Conservation (phyloP, 208 protist genomes). For the Crithidia mellificae region DNA sequence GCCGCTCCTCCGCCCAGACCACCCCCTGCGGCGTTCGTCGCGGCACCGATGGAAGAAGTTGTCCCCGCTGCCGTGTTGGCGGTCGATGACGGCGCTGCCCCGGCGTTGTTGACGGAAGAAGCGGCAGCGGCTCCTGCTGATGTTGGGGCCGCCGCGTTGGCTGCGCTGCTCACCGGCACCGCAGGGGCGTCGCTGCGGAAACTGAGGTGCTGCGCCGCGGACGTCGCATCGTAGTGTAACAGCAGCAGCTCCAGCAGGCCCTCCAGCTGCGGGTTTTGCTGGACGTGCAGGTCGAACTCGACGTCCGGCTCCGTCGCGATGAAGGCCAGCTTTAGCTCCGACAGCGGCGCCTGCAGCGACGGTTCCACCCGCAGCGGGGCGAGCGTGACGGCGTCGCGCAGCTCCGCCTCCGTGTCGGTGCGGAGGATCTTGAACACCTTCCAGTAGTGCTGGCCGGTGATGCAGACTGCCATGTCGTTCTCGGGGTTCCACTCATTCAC, state of each 20-base stretch:
- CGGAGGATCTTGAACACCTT: conserved; percentile 74
- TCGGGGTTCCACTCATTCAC: conserved; percentile 86
- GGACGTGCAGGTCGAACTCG: conserved; percentile 47
- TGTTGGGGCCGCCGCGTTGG: neutral
- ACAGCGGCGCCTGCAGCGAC: conserved; percentile 43
- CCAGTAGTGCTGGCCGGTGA: conserved; percentile 84
- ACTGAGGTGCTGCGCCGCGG: conserved; percentile 40
- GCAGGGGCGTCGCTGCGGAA: conserved; percentile 48
- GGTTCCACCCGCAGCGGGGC: conserved; percentile 53
- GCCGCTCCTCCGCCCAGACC: neutral
- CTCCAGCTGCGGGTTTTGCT: conserved; percentile 64
- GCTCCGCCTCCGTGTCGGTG: conserved; percentile 47
- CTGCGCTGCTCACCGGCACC: neutral
- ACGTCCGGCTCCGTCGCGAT: conserved; percentile 65
- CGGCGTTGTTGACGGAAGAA: neutral
- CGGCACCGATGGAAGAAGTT: neutral
- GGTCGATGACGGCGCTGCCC: neutral
- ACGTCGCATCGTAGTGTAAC: conserved; percentile 78
- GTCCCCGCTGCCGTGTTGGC: neutral
- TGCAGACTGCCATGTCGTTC: conserved; percentile 83
- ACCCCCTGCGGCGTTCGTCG: neutral
- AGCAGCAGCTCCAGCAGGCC: conserved; percentile 74
- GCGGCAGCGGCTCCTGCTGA: neutral
- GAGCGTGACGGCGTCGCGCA: conserved; percentile 64
- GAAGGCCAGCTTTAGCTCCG: conserved; percentile 68